Evolutionary conservation across 2,329 filamentous ascomycete species (phyloP), one percentile per base, ranked within the genome.

Genomic region (Oidium heveae): DNA sequence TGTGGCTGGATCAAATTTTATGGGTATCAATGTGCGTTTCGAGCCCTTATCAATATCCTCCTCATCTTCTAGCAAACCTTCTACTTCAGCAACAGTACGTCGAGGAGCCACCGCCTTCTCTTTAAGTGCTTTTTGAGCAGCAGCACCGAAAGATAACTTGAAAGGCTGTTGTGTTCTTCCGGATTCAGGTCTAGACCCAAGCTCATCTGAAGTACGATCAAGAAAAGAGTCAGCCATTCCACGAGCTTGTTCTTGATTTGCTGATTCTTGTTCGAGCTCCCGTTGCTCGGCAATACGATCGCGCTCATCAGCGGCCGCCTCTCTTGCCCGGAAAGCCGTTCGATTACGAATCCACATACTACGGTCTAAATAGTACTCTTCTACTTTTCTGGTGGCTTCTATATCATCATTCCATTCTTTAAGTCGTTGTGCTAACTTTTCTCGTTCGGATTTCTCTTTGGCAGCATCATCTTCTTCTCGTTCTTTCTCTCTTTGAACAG

Each of bases 11-110:
- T 88, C 84, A 66, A 86, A 86, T 63, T 86, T 82, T 66, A 91
- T 88, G 2, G 86, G 84, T 37, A 91, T 74, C 53, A 94, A 79
- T 56, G 81, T 82, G 8, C 86, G 78, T 67, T 82, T 85, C 5
- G 77, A 76, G 22, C 75, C 74, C 52, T 74, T 71, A 52, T 83
- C 77, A n/a, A 72, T 71, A 58, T 91, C 84, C 64, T 96, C 91
- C 67, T 96, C 91, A 67, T 96, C 88, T 69, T 96, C 91, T 59
- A 98, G 73, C 0, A 98, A 73, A 34, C 86, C 86, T 71, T 96
- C 91, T 55, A 98, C 86, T 65, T 98, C 91, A 55, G 87, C 87
- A 58, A 94, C 82, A 0, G 86, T 94, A 57, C 87, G 82, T 57
- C 85, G 77, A 56, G 76, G 72, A 0, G 76, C 70, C 15, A 73